Conservation (phyloP, 2,329 filamentous ascomycete genomes). For the Beauveria varroae region DNA sequence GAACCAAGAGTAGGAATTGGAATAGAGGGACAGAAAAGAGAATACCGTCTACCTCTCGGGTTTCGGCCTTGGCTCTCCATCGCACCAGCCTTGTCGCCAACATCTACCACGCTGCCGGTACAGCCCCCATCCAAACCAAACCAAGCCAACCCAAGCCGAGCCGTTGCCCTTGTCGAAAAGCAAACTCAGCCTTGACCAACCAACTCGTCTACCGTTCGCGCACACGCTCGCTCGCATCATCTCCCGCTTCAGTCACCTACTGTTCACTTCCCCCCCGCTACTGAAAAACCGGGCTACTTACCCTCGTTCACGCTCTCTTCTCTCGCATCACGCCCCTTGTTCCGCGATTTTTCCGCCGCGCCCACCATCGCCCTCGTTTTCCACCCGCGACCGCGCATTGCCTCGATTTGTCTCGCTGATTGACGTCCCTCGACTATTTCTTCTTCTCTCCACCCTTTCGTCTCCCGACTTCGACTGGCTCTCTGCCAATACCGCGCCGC, state of each 20-base stretch:
- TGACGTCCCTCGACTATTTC: not conserved
- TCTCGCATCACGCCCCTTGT: slow-evolving; percentile 2
- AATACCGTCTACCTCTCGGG: no score
- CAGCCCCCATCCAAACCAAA: not conserved
- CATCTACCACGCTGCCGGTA: not conserved
- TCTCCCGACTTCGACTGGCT: not conserved
- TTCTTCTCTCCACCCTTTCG: not conserved
- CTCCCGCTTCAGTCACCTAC: not conserved
- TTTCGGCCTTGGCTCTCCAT: not conserved
- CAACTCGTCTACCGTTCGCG: not conserved
- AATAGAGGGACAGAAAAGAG: not conserved
- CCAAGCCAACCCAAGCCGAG: not conserved
- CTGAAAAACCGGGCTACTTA: not conserved
- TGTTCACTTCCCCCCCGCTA: not conserved
- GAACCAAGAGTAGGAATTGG: not conserved
- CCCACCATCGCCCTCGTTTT: not conserved
- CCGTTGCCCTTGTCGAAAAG: not conserved
- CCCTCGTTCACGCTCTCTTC: not conserved
- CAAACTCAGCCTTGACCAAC: slow-evolving; percentile 1
- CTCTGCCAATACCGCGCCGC: not conserved
- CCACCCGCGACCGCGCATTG: slow-evolving; percentile 1
- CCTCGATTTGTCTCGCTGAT: not conserved
- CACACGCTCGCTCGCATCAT: not conserved
- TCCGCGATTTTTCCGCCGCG: slow-evolving; percentile 6
- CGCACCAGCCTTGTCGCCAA: not conserved